A percentile compares a stretch with the other conserved stretches of the same genome.
These are phyloP conservation scores for Gossypium armourianum DNA, from an alignment of 441 rosid species.

Conservation along the genomic window DNA sequence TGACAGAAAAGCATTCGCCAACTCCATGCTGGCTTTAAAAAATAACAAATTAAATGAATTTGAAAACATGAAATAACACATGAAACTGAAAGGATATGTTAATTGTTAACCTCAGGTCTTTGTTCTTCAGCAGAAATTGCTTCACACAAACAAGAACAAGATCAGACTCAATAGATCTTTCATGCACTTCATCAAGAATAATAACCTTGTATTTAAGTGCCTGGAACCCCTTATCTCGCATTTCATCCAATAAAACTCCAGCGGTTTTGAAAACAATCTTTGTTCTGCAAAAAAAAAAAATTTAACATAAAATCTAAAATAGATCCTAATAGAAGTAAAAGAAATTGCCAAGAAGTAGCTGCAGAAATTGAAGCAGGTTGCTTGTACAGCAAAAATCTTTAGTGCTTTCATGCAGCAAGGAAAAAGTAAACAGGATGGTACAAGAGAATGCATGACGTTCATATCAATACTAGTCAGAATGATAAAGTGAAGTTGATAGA, in stretches of 20 bases:
- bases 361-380: not conserved
- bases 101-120: slow-evolving; percentile 63
- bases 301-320: not conserved
- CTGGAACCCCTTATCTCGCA: slow-evolving; percentile 66
- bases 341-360: not conserved
- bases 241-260: slow-evolving; percentile 84
- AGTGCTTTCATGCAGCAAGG: not conserved
- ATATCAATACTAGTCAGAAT: not conserved
- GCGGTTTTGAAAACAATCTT: slow-evolving; percentile 88
- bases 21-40: slow-evolving; percentile 1
- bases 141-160: slow-evolving; percentile 78
- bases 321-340: not conserved
- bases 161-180: slow-evolving; percentile 91
- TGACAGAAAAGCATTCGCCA: not conserved
- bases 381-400: not conserved
- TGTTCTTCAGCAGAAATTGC: slow-evolving; percentile 68
- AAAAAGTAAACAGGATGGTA: not conserved
- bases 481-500: not conserved
- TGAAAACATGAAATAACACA: not conserved
- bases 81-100: slow-evolving; percentile 8
- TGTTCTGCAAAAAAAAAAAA: slow-evolving; percentile 33
- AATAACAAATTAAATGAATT: slow-evolving; percentile 4
- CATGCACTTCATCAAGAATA: slow-evolving; percentile 96
- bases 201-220: slow-evolving; percentile 83
- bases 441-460: not conserved